Evolutionary conservation across 1,284 basidiomycete species (phyloP).

Genomic region (Tilletia walkeri): DNA sequence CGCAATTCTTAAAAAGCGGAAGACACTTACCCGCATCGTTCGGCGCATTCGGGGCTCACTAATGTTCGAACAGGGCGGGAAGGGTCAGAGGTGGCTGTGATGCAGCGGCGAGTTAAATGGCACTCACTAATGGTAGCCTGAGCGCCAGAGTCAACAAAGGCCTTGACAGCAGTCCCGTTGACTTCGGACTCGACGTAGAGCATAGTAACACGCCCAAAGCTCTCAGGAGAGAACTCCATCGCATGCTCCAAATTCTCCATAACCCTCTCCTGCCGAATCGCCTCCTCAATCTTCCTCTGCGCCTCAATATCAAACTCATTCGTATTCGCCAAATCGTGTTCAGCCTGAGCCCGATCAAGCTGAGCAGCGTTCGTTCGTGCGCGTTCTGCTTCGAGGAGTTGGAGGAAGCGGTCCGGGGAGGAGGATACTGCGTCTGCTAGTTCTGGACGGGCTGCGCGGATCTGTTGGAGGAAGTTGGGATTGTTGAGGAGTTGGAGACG

Average conservation of each 20-base stretch:
- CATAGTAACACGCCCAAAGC: slow-evolving; percentile 93
- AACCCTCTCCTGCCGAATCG: slow-evolving; percentile 83
- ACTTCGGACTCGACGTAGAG: slow-evolving; percentile 81
- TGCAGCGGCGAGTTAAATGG: neutral
- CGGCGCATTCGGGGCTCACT: slow-evolving; percentile 94
- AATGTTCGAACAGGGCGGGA: too few species aligned
- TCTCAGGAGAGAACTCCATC: slow-evolving; percentile 67
- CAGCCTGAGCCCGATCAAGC: slow-evolving; percentile 60
- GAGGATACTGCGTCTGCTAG: slow-evolving; percentile 30
- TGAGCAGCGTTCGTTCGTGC: slow-evolving; percentile 22
- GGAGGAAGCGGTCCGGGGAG: slow-evolving; percentile 25
- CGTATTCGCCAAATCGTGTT: slow-evolving; percentile 79
- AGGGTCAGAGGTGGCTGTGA: neutral
- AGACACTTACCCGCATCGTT: slow-evolving; percentile 73
- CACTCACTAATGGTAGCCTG: slow-evolving; percentile 77
- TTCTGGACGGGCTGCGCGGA: slow-evolving; percentile 59
- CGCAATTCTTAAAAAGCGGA: neutral
- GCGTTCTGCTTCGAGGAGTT: slow-evolving; percentile 32
- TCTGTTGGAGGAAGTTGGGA: slow-evolving; percentile 72
- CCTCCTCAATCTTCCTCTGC: slow-evolving; percentile 88
- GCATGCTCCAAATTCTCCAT: slow-evolving; percentile 63
- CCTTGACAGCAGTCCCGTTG: slow-evolving; percentile 84
- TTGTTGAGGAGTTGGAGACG: slow-evolving; percentile 81
- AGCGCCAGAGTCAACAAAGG: slow-evolving; percentile 96
- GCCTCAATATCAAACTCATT: slow-evolving; percentile 80